Evolutionary conservation across 1,139 yeast species (phyloP), one percentile per base, ranked within the genome.

Genomic region (Taiozyma onychis): DNA sequence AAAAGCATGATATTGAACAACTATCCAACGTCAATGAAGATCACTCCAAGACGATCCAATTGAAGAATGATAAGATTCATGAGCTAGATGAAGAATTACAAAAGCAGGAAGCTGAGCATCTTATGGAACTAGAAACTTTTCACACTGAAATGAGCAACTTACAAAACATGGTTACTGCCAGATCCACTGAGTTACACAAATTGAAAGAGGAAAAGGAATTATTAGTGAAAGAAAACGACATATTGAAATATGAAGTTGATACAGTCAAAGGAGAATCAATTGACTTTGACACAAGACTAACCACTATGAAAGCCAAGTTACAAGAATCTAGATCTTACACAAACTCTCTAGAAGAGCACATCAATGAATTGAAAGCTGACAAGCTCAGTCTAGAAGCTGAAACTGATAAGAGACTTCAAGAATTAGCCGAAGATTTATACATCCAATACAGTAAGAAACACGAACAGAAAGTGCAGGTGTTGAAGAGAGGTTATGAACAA

Each of bases 371-470:
- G 14, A 57, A 51, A n/a, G 45, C 47, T 7, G 65, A 61, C 44
- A 59, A 55, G 41, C 27, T 32, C 1, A 16, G 41, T 11, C 65
- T 72, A 34, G 78, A 76, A 44, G 67, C 67, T 44, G 77, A 75
- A n/a, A 69, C 78, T 3, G 80, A 75, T 52, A 69, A 73, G 46
- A 74, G 78, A 55, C 67, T 83, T 34, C 80, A 80, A 53, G 75
- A 76, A 56, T 68, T 85, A 42, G 84, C 89, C 0, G 83, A 81
- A 53, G 87, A 82, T 57, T 69, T 85, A 14, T 85, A 85, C 60
- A 71, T 76, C 26, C 88, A 83, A 60, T 85, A 85, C 62, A 76
- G 86, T 3, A 78, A 81, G 47, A 85, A 85, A 61, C 93, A 86
- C 61, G 85, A 80, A 57, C 76, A 77, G 52, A 85, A 85, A 59